phyloP scores from a whole-genome alignment of 768 basidiomycete species.

The Podaxis carcinomalis region DNA sequence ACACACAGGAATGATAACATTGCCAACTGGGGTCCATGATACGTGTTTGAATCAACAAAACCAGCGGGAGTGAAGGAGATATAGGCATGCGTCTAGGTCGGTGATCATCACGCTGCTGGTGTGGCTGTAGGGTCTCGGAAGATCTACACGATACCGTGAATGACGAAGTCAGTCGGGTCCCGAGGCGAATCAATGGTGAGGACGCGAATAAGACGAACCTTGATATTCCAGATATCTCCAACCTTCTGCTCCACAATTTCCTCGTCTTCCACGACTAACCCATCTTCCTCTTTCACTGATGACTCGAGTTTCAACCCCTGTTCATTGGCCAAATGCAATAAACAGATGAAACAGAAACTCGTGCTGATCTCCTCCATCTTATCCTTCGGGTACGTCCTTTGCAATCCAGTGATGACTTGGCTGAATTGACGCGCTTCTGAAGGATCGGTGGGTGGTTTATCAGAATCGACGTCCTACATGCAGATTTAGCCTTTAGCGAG shows the following conservation, averaged over 20 bases:
- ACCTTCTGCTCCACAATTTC: constrained; percentile 36
- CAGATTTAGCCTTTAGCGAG: constrained; percentile 25
- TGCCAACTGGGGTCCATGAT: not conserved
- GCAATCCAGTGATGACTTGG: constrained; percentile 78
- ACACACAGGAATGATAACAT: constrained; percentile 7
- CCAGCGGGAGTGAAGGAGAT: not conserved
- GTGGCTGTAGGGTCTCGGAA: constrained; percentile 46
- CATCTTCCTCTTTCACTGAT: constrained; percentile 29
- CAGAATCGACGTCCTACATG: constrained; percentile 31
- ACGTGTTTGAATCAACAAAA: not conserved
- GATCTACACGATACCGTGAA: constrained; percentile 27
- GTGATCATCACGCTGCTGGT: constrained; percentile 26
- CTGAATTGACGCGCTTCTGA: constrained; percentile 67
- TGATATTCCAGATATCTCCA: constrained; percentile 73
- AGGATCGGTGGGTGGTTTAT: constrained; percentile 48
- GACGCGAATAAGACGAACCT: constrained; percentile 37
- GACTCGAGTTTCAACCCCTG: constrained; percentile 83
- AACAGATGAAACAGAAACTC: constrained; percentile 98
- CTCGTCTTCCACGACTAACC: constrained; percentile 31
- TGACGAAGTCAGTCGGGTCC: not conserved
- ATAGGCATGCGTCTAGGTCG: no score
- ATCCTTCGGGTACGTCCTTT: constrained; percentile 80
- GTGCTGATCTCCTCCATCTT: constrained; percentile 99
- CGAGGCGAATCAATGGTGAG: not conserved
- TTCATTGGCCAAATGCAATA: constrained; percentile 95